Percentiles rank a stretch among this genome's conserved stretches.
These are phyloP conservation scores for Chalciporus sphaerocephalus DNA, from an alignment of 768 basidiomycete genomes.

Conservation along the genomic window DNA sequence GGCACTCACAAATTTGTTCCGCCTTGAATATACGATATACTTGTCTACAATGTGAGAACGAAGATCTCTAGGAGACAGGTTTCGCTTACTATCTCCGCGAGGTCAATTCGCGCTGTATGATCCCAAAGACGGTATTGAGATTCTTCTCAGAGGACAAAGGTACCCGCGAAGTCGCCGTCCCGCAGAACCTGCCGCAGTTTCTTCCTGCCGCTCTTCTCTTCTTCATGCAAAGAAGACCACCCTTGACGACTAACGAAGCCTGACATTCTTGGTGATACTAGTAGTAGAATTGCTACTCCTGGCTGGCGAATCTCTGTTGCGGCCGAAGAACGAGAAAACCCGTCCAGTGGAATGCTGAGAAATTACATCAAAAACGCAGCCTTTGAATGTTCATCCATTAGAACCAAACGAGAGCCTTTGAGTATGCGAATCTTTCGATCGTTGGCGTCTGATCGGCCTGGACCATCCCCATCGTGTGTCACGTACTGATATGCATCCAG, in stretches of 20 bases:
- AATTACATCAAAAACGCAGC: slow-evolving; percentile 40
- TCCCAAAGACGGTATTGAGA: slow-evolving; percentile 1
- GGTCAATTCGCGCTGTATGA: neutral
- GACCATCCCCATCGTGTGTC: slow-evolving; percentile 5
- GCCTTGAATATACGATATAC: neutral
- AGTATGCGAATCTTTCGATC: slow-evolving; percentile 42
- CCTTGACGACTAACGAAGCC: slow-evolving; percentile 7
- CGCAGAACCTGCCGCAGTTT: slow-evolving; percentile 4
- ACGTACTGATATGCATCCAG: slow-evolving; percentile 49
- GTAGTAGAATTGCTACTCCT: slow-evolving; percentile 19
- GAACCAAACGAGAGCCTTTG: slow-evolving; percentile 44
- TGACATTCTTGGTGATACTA: neutral
- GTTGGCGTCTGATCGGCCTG: slow-evolving; percentile 24
- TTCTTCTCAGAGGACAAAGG: slow-evolving; percentile 9
- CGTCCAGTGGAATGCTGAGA: slow-evolving; percentile 14
- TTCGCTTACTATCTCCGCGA: slow-evolving; percentile 17
- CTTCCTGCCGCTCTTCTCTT: slow-evolving; percentile 12
- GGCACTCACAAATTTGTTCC: slow-evolving; percentile 13
- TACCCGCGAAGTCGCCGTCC: slow-evolving; percentile 8
- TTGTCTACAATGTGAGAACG: neutral
- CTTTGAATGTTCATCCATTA: slow-evolving; percentile 45
- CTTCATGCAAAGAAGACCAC: slow-evolving; percentile 13
- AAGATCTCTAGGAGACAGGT: too few relatives aligned
- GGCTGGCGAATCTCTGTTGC: slow-evolving; percentile 14
- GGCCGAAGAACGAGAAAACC: slow-evolving; percentile 7